Evolutionary conservation across 441 rosid genomes (phyloP), one percentile per base, ranked within the genome.

Genomic region (Pelargonium myrrhifolium): DNA sequence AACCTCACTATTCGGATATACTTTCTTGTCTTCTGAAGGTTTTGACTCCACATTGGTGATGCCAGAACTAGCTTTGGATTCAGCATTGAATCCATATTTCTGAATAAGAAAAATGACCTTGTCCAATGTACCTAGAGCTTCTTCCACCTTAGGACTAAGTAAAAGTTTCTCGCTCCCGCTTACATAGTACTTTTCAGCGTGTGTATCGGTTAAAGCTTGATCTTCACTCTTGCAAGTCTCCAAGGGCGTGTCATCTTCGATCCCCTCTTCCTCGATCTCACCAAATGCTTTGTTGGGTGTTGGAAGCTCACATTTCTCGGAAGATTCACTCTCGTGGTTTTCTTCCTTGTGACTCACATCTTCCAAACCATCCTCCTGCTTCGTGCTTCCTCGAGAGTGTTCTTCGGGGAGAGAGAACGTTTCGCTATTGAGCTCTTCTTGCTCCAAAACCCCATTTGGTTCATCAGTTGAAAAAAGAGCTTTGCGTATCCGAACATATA

Each of bases 91-190:
- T 76, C 84, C 78, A 39, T 79, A 62, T 68, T 86, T 78, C n/a
- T 80, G 82, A 66, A 91, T 83, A 66, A 89, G 40, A 5, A 79
- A 74, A 69, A 91, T 88, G 42, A 75, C 93, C 75, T 79, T 84
- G 72, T 93, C 97, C 72, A 93, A 55, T 21, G 86, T 89, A 68
- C 84, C 83, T 67, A 93, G 80, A 71, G 99, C 99, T 72, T 84
- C 83, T 65, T 84, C 79, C 59, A 93, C 96, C 79, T 78, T 79
- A 14, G 89, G 89, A 65, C 96, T 83, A 68, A 87, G 65, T 65
- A 64, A 68, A 67, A 79, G 61, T 21, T 66, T 72, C 69, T 76
- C 83, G 74, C 66, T 76, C 64, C n/a, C 65, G 65, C 79, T 70
- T 56, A 67, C 42, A 70, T 22, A 71, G 62, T 73, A 62, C 62